Evolutionary conservation across 2,329 filamentous ascomycete genomes (phyloP).

Genomic region (Colletotrichum eleusines): DNA sequence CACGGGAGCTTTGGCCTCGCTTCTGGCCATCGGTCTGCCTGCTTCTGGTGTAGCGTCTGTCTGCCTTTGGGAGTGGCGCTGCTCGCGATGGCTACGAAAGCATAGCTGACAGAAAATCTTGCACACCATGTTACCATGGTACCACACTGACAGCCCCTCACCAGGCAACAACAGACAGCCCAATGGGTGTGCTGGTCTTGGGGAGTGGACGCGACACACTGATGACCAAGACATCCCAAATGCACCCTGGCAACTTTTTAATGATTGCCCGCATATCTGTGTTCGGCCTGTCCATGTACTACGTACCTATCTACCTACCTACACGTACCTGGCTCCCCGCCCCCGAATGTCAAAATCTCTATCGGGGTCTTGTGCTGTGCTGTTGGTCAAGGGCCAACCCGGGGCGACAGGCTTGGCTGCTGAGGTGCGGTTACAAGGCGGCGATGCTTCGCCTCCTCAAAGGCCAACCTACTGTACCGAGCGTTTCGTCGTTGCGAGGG

Average conservation of each 20-base stretch:
- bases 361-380: background rate
- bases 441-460: constrained; percentile 9
- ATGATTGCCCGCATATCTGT: background rate
- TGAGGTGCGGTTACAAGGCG: background rate
- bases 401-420: constrained; percentile 8
- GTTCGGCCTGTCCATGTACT: constrained; percentile 1
- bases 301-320: no score
- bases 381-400: constrained; percentile 10
- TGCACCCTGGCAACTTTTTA: constrained; percentile 39
- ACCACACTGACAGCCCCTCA: constrained; percentile 22
- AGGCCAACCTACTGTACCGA: background rate
- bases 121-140: background rate
- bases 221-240: constrained; percentile 5
- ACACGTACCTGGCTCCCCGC: background rate
- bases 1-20: constrained; percentile 23
- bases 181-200: constrained; percentile 11
- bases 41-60: constrained; percentile 17
- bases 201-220: constrained; percentile 5
- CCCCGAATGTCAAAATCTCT: constrained; percentile 17
- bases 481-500: constrained; percentile 25
- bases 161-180: constrained; percentile 9
- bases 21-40: constrained; percentile 18
- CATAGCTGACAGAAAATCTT: background rate
- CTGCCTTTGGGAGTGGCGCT: constrained; percentile 4
- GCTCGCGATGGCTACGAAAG: constrained; percentile 4